Base-by-base conservation (phyloP, 345 rosid genomes). In the Chamaenerion angustifolium region DNA sequence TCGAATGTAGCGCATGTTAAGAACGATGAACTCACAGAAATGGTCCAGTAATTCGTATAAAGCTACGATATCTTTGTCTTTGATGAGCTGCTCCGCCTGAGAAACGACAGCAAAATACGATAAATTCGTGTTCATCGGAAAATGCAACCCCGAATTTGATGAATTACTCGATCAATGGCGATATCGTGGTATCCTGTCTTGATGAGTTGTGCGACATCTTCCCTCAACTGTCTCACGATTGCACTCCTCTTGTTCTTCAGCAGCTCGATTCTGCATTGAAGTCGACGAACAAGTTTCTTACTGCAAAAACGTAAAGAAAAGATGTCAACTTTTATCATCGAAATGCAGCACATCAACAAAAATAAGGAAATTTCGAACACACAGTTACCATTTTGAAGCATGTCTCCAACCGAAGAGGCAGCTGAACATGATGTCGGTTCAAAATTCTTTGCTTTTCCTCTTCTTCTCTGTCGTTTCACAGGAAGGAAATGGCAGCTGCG, bases 401-500 rank as follows among this genome's bases (percentile, higher is more conserved):
- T 73, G 83, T 42, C 79, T 45, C 98, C 98, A 83, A 18, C 76
- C 74, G 47, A 86, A 80, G 41, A 80, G 67, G 71, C 98, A 83
- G 23, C 76, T 72, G 47, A 86, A 80, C 43, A 80, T 65, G 71
- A 73, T 31, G 56, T 67, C 83, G 68, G 35, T 8, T 8, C 42
- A 16, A 16, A 49, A 46, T 56, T 35, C 47, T 52, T 17, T 37
- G 56, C 49, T 18, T n/a, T n/a, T n/a, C n/a, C n/a, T n/a, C n/a
- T n/a, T n/a, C n/a, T n/a, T n/a, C n/a, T n/a, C n/a, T n/a, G n/a
- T n/a, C n/a, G n/a, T n/a, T n/a, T n/a, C n/a, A n/a, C n/a, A n/a
- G n/a, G 41, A 23, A 16, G 12, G 51, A 35, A 46, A 44, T 14
- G 23, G 42, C 43, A 55, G 35, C 27, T 40, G 50, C 46, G 9